Conservation (phyloP, 1,284 basidiomycete species). For the Apiotrichum porosum region DNA sequence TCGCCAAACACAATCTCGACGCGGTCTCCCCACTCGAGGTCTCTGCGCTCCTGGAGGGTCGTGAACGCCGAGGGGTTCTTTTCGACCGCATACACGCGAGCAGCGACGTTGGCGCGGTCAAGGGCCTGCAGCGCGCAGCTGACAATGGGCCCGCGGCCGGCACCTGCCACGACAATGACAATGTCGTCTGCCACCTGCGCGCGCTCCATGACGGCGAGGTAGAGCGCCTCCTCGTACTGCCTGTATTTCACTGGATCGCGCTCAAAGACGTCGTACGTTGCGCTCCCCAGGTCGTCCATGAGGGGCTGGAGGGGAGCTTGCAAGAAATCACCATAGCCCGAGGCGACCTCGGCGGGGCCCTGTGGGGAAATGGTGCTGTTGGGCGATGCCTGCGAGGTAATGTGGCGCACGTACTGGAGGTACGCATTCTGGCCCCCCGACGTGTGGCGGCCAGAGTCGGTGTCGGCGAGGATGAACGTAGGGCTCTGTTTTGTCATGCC, state of each 20-base stretch:
- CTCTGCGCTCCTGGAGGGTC: slow-evolving; percentile 79
- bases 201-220: slow-evolving; percentile 70
- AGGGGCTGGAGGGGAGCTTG: slow-evolving; percentile 95
- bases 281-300: slow-evolving; percentile 92
- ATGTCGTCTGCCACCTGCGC: slow-evolving; percentile 33
- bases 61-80: slow-evolving; percentile 94
- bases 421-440: slow-evolving; percentile 83
- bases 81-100: slow-evolving; percentile 81
- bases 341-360: slow-evolving; percentile 75
- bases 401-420: slow-evolving; percentile 78
- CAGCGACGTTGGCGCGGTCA: slow-evolving; percentile 61
- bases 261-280: slow-evolving; percentile 96
- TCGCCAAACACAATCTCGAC: slow-evolving; percentile 86
- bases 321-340: slow-evolving; percentile 89
- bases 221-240: slow-evolving; percentile 92
- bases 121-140: slow-evolving; percentile 76
- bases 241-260: slow-evolving; percentile 94
- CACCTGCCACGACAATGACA: slow-evolving; percentile 84
- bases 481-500: slow-evolving; percentile 82
- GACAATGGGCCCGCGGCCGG: slow-evolving; percentile 92
- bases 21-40: slow-evolving; percentile 73
- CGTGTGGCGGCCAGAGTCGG: slow-evolving; percentile 60
- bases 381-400: slow-evolving; percentile 60
- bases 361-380: slow-evolving; percentile 28
- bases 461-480: slow-evolving; percentile 71